Evolutionary conservation across 2,329 filamentous ascomycete genomes (phyloP).

Genomic region (Pseudocercospora fijiensis): DNA sequence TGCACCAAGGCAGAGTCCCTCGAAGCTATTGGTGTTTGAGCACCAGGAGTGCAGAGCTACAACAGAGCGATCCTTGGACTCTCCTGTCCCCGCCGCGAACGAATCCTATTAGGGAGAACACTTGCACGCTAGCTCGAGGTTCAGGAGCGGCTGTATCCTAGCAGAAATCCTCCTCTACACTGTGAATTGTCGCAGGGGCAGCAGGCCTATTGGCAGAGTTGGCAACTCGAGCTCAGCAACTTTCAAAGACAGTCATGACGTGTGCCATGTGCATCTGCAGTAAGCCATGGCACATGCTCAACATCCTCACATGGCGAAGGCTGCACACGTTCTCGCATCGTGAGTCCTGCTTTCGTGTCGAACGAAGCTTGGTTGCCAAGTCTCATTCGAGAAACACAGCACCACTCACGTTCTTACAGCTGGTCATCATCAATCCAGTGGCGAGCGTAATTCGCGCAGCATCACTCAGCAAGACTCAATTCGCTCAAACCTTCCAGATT

Average conservation of each 20-base stretch:
- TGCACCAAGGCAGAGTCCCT: not conserved
- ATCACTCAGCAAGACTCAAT: not conserved
- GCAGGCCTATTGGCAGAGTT: not conserved
- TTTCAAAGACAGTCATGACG: not conserved
- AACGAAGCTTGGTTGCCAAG: not conserved
- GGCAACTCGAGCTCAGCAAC: not conserved
- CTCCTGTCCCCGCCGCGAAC: not conserved
- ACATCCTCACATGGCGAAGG: not conserved
- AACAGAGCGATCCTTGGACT: not conserved
- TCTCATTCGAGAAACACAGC: not conserved
- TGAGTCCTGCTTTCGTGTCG: not conserved
- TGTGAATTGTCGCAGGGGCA: not conserved
- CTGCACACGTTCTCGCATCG: not conserved
- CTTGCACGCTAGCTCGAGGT: not conserved
- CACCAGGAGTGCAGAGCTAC: not conserved
- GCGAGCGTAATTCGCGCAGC: constrained; percentile 3
- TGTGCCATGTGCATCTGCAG: not conserved
- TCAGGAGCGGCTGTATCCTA: not conserved
- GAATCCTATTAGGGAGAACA: not conserved
- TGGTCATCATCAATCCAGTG: constrained; percentile 5
- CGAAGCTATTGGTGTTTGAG: not conserved
- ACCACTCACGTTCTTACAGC: not conserved
- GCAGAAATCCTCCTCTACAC: not conserved
- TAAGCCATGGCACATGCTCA: not conserved
- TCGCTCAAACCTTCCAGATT: not conserved